A percentile compares a stretch with the other conserved stretches of the same genome.
Evolutionary conservation across 805 yeast genomes (phyloP).

Genomic region (Candida xiaguanensis): DNA sequence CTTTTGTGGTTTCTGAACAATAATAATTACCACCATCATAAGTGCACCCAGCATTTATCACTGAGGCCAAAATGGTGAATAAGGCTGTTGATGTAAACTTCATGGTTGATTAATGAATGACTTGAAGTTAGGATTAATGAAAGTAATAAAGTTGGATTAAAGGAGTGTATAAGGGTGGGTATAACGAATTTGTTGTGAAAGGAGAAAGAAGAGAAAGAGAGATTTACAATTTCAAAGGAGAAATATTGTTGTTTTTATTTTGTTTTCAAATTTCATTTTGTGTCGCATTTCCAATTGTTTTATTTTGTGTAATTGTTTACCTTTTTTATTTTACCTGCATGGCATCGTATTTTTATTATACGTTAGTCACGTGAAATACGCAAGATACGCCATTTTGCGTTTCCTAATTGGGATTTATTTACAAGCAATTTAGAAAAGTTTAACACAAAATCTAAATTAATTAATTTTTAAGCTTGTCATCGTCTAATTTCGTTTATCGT

Average conservation of each 20-base stretch:
- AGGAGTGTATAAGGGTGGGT: conserved; percentile 3
- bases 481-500: neutral
- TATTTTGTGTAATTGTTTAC: neutral
- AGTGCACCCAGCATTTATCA: conserved; percentile 35
- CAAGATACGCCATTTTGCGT: neutral
- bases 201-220: neutral
- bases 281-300: neutral
- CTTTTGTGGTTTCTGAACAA: conserved; percentile 68
- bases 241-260: neutral
- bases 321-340: too few relatives aligned
- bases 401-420: neutral
- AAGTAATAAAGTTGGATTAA: neutral
- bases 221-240: neutral
- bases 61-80: conserved; percentile 18
- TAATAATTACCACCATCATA: conserved; percentile 73
- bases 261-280: neutral
- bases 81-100: conserved; percentile 21
- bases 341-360: too few relatives aligned
- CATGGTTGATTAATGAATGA: conserved; percentile 13
- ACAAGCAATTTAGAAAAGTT: neutral
- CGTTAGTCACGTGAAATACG: neutral
- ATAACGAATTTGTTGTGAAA: neutral
- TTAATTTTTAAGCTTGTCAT: neutral
- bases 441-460: too few relatives aligned
- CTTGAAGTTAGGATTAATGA: conserved; percentile 2